These are phyloP conservation scores for Wallacemonas rigidus DNA, from an alignment of 208 protist species.

Conservation along the genomic window DNA sequence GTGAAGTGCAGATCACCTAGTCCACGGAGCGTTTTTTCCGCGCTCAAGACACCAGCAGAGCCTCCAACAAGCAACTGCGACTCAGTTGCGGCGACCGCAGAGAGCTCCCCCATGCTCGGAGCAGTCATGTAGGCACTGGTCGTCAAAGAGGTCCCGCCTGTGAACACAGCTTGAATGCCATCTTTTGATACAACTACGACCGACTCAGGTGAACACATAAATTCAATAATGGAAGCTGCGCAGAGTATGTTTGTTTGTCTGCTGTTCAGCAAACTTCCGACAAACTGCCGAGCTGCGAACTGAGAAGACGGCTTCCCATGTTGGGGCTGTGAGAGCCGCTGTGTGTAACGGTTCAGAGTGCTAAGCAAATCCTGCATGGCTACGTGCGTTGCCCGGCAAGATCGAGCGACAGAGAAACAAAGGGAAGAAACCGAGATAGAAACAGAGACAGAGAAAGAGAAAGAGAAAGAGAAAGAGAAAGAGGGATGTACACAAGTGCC, in stretches of 20 bases:
- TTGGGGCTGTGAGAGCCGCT: conserved; percentile 25
- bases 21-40: conserved; percentile 19
- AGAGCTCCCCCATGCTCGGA: conserved; percentile 51
- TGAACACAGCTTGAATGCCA: conserved; percentile 48
- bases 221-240: conserved; percentile 42
- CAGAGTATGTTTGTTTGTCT: conserved; percentile 51
- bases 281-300: conserved; percentile 47
- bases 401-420: not conserved
- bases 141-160: conserved; percentile 38
- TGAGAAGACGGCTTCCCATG: conserved; percentile 36
- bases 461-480: not conserved
- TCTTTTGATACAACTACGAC: conserved; percentile 67
- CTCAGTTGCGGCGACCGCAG: conserved; percentile 44
- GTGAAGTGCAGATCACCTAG: conserved; percentile 19
- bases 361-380: conserved; percentile 74
- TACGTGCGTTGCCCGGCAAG: not conserved
- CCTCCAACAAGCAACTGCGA: conserved; percentile 13
- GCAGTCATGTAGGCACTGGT: conserved; percentile 29
- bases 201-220: conserved; percentile 63
- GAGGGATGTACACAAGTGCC: no score
- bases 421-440: conserved; percentile 6
- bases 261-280: conserved; percentile 44
- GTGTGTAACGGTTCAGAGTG: conserved; percentile 59
- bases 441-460: conserved; percentile 17
- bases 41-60: conserved; percentile 16